phyloP scores from a whole-genome alignment of 116 monocot species.

The Trichopus zeylanicus region DNA sequence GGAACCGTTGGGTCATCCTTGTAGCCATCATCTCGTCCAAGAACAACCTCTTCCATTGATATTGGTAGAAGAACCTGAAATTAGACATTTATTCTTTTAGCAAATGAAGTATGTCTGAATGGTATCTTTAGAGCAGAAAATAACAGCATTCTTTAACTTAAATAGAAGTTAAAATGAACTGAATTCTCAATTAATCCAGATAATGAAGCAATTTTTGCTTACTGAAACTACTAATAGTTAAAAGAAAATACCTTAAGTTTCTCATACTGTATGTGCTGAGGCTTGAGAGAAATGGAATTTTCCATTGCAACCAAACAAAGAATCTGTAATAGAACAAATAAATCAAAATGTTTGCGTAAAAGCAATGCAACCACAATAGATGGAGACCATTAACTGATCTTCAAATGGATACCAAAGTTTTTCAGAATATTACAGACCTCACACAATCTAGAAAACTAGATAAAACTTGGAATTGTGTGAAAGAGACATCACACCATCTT shows the following conservation, averaged over 20 bases:
- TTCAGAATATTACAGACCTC: background rate
- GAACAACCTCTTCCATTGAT: conserved; percentile 73
- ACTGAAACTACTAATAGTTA: too few species aligned
- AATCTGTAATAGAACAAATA: conserved; percentile 40
- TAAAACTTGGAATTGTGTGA: too few species aligned
- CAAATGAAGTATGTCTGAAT: background rate
- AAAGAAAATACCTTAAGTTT: conserved; percentile 98
- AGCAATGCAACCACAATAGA: background rate
- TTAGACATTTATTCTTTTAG: background rate
- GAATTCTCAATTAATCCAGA: too few species aligned
- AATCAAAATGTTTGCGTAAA: background rate
- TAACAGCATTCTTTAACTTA: too few species aligned
- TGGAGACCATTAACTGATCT: background rate
- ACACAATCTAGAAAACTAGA: too few species aligned
- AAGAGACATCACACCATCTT: too few species aligned
- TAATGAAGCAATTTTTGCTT: too few species aligned
- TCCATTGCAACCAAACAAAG: conserved; percentile 98
- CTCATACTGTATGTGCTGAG: conserved; percentile 93
- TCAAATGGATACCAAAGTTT: background rate
- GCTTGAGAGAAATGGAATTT: conserved; percentile 92
- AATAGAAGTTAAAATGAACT: too few species aligned
- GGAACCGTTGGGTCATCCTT: conserved; percentile 90
- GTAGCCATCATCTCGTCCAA: conserved; percentile 93
- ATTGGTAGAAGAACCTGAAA: conserved; percentile 91
- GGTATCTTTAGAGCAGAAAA: too few species aligned